Conservation (phyloP, 2,329 filamentous ascomycete species). For the Paecilomyces niveus region DNA sequence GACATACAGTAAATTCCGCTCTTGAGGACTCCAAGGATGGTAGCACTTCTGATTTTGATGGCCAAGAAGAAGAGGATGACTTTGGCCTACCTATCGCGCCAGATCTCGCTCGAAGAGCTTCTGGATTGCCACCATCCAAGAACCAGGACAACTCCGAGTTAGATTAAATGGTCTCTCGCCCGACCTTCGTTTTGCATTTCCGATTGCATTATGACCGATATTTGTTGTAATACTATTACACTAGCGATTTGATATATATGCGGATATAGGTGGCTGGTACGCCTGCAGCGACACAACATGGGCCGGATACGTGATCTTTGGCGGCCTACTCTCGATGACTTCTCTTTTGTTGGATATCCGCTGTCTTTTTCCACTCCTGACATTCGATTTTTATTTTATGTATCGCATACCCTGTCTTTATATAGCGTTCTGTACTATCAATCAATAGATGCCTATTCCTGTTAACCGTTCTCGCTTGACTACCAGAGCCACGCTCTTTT, state of each 20-base stretch:
- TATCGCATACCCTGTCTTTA: background rate
- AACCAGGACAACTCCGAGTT: constrained; percentile 22
- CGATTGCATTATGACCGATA: background rate
- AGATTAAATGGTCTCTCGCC: constrained; percentile 7
- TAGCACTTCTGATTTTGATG: constrained; percentile 9
- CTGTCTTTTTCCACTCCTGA: background rate
- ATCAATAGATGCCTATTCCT: background rate
- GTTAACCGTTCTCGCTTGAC: background rate
- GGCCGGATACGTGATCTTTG: background rate
- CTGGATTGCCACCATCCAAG: background rate
- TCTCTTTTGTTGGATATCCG: constrained; percentile 3
- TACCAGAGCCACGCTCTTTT: no score
- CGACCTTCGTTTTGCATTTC: background rate
- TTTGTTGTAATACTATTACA: background rate
- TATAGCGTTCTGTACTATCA: background rate
- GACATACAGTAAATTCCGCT: constrained; percentile 17
- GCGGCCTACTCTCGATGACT: background rate
- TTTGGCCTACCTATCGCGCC: constrained; percentile 27
- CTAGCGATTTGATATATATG: background rate
- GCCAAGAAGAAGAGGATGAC: constrained; percentile 25
- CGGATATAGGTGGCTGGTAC: background rate
- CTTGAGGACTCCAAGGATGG: constrained; percentile 7
- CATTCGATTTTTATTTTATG: background rate
- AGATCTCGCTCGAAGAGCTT: background rate
- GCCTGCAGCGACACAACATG: background rate